Evolutionary conservation across 2,329 filamentous ascomycete species (phyloP), one percentile per base, ranked within the genome.

Genomic region (Drechmeria coniospora): DNA sequence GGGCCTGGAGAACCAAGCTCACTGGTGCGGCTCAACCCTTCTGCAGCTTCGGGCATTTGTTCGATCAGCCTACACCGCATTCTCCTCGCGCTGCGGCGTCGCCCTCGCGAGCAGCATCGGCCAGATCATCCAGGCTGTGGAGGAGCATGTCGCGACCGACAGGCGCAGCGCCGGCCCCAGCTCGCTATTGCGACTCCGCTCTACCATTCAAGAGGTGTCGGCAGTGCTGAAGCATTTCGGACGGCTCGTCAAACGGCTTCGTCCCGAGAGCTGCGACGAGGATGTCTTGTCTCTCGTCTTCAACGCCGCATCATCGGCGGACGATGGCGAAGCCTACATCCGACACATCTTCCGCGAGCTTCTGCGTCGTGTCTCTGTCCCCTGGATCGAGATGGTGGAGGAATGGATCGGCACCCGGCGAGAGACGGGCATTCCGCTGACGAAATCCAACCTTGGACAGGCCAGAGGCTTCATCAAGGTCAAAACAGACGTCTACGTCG

Each of bases 361-460:
- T 1, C 49, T 90, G 11, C 57, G 61, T 24, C 59, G 66, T 21
- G 70, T 77, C 1, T 71, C 71, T 2, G 52, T 54, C 16, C 78
- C 78, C 1, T 84, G 76, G 68, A 54, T 79, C 7, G 64, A 73
- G 28, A 65, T 75, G 28, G 58, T 79, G 6, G 67, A 77, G 37
- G 71, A 75, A 42, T 90, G 81, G 80, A 70, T 86, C 33, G 82
- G 82, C 0, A 63, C 81, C 8, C 64, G 59, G 33, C 54, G 59
- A 3, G 73, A 79, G 37, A 54, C 62, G 20, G 66, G 68, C 1
- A 52, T 68, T 8, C 61, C 62, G 1, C 41, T 74, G 17, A 59
- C 61, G 5, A 73, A 62, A 42, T 44, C 58, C 28, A 45, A 45
- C 20, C 25, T 53, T 3, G 57, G 59, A 12, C 46, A 51, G 21